phyloP scores from a whole-genome alignment of 2,329 filamentous ascomycete species.

The Chrysoporthe austroafricana region DNA sequence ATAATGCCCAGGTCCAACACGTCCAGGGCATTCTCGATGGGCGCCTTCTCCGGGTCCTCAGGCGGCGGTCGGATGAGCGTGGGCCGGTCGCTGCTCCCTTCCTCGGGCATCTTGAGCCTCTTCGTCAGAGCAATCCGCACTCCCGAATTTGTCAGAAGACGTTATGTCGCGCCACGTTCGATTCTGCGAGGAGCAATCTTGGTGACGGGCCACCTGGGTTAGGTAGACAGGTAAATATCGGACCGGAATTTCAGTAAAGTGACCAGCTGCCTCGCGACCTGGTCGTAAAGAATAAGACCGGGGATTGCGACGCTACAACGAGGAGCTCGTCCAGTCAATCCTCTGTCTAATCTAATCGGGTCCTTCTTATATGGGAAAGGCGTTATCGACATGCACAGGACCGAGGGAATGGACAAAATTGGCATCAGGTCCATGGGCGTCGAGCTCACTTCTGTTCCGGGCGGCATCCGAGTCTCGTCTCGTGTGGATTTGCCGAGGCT shows the following conservation, averaged over 20 bases:
- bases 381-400: neutral
- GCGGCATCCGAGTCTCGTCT: slow-evolving; percentile 6
- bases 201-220: too few relatives aligned
- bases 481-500: slow-evolving; percentile 21
- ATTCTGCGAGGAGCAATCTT: too few relatives aligned
- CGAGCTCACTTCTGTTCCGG: neutral
- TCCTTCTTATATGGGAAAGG: neutral
- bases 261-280: too few relatives aligned
- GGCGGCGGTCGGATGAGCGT: slow-evolving; percentile 79
- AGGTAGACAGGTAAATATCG: too few relatives aligned
- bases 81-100: slow-evolving; percentile 32
- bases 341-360: too few relatives aligned
- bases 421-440: neutral
- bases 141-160: neutral
- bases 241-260: too few relatives aligned
- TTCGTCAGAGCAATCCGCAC: neutral
- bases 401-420: neutral
- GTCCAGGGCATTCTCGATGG: slow-evolving; percentile 89
- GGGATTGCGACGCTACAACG: too few relatives aligned
- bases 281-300: too few relatives aligned
- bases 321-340: too few relatives aligned
- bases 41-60: slow-evolving; percentile 70
- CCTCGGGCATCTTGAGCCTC: slow-evolving; percentile 19
- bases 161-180: neutral
- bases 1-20: slow-evolving; percentile 78